A percentile compares a stretch with the other conserved stretches of the same genome.
Conservation (phyloP, 331 rosid genomes). For the Telfairia occidentalis region DNA sequence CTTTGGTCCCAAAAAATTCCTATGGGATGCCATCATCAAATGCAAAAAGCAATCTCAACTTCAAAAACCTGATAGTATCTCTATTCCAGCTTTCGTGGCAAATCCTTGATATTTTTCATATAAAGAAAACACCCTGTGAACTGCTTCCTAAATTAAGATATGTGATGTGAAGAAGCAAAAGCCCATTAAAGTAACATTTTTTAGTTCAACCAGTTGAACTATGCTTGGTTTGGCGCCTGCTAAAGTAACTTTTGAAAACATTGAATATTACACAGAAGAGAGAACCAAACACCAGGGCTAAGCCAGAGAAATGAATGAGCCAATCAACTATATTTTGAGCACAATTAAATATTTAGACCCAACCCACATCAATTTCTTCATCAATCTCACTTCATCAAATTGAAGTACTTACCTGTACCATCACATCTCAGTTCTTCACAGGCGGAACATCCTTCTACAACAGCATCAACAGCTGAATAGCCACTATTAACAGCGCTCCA, state of each 20-base stretch:
- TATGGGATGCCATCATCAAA: not conserved
- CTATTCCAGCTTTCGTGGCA: not conserved
- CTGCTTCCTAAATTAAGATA: not conserved
- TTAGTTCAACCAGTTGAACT: no score
- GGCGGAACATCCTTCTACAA: constrained; percentile 75
- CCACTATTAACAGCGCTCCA: constrained; percentile 71
- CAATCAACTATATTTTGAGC: not conserved
- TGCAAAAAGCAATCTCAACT: not conserved
- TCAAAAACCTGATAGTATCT: not conserved
- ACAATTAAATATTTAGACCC: not conserved
- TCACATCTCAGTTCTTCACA: constrained; percentile 88
- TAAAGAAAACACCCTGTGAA: not conserved
- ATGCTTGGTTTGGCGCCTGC: no score
- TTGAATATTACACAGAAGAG: not conserved
- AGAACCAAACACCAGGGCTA: not conserved
- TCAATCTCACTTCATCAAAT: constrained; percentile 12
- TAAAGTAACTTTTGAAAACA: not conserved
- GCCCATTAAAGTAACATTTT: not conserved
- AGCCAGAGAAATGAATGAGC: not conserved
- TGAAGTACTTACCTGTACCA: constrained; percentile 62
- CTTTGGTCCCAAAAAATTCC: not conserved
- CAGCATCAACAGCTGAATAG: constrained; percentile 69
- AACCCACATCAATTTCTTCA: not conserved
- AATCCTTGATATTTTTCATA: not conserved
- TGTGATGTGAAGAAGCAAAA: not conserved